Percentiles rank a stretch among this genome's conserved stretches.
phyloP scores from a whole-genome alignment of 495 filamentous ascomycete genomes.

The Penicillium manginii region DNA sequence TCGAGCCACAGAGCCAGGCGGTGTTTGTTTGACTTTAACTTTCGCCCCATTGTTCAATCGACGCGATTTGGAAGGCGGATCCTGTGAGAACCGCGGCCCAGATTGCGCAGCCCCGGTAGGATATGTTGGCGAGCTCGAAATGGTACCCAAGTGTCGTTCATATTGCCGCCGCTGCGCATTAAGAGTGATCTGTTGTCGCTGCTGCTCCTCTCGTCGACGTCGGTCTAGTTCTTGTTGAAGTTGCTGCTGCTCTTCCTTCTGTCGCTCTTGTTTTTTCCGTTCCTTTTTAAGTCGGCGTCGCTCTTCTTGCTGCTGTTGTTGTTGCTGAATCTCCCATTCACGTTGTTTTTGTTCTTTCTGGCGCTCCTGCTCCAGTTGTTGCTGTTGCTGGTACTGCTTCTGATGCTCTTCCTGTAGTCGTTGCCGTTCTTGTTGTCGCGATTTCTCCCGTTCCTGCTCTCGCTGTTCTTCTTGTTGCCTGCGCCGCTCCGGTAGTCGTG shows the following conservation, averaged over 20 bases:
- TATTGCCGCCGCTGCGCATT: slow-evolving; percentile 8
- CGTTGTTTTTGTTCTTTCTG: slow-evolving; percentile 1
- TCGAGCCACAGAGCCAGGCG: not conserved
- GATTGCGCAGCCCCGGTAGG: not conserved
- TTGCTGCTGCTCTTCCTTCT: not conserved
- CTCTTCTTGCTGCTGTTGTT: not conserved
- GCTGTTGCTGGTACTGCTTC: not conserved
- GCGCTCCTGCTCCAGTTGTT: slow-evolving; percentile 3
- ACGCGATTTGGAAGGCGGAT: slow-evolving; percentile 7
- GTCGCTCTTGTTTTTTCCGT: not conserved
- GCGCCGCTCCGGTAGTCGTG: no score
- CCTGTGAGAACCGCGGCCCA: not conserved
- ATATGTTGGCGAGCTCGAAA: not conserved
- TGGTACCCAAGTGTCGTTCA: not conserved
- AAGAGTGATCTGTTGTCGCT: no score
- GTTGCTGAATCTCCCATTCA: not conserved
- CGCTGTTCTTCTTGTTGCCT: not conserved
- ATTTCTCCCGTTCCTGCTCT: not conserved
- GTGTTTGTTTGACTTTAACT: not conserved
- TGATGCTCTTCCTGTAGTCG: not conserved
- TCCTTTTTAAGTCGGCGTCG: not conserved
- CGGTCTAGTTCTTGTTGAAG: not conserved
- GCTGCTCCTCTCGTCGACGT: not conserved
- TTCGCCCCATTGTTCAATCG: slow-evolving; percentile 12
- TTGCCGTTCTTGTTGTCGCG: not conserved